These are phyloP conservation scores for Colletotrichum salicis DNA, from an alignment of 2,329 filamentous ascomycete species.

Conservation along the genomic window DNA sequence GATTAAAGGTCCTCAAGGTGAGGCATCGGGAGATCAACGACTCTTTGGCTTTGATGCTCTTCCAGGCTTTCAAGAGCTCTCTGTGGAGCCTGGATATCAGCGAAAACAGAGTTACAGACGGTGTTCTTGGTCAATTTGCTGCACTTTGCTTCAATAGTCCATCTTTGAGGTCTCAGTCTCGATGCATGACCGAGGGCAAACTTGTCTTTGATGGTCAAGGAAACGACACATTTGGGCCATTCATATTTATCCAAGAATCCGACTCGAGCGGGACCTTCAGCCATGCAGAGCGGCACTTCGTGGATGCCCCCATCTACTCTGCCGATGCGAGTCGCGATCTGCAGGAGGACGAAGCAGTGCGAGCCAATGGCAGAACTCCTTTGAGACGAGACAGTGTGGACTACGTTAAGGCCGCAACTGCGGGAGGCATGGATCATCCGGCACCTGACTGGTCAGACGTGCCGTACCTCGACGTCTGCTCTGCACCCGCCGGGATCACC, in stretches of 20 bases:
- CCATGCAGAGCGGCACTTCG: slow-evolving; percentile 59
- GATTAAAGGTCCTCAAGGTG: slow-evolving; percentile 64
- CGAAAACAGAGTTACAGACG: slow-evolving; percentile 63
- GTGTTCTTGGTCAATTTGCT: slow-evolving; percentile 46
- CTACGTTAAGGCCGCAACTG: slow-evolving; percentile 41
- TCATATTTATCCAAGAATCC: slow-evolving; percentile 60
- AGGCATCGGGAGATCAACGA: slow-evolving; percentile 59
- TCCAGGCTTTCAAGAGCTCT: slow-evolving; percentile 48
- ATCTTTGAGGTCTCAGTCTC: slow-evolving; percentile 48
- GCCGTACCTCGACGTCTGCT: slow-evolving; percentile 40
- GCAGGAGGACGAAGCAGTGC: slow-evolving; percentile 39
- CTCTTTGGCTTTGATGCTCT: slow-evolving; percentile 43
- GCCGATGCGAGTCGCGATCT: slow-evolving; percentile 42
- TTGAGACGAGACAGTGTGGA: slow-evolving; percentile 47
- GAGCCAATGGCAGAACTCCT: slow-evolving; percentile 44
- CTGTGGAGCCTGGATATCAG: slow-evolving; percentile 69
- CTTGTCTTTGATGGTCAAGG: slow-evolving; percentile 45
- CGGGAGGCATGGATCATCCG: slow-evolving; percentile 22
- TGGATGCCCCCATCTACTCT: slow-evolving; percentile 58
- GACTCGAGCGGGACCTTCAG: slow-evolving; percentile 54
- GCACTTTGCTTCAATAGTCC: slow-evolving; percentile 46
- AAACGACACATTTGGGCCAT: slow-evolving; percentile 51
- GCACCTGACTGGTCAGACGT: slow-evolving; percentile 26
- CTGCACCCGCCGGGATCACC: slow-evolving; percentile 53
- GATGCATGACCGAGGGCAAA: slow-evolving; percentile 59